Evolutionary conservation across 371 early-diverging fungal genomes (phyloP), one percentile per base, ranked within the genome.

Genomic region (Rhizomucor miehei): DNA sequence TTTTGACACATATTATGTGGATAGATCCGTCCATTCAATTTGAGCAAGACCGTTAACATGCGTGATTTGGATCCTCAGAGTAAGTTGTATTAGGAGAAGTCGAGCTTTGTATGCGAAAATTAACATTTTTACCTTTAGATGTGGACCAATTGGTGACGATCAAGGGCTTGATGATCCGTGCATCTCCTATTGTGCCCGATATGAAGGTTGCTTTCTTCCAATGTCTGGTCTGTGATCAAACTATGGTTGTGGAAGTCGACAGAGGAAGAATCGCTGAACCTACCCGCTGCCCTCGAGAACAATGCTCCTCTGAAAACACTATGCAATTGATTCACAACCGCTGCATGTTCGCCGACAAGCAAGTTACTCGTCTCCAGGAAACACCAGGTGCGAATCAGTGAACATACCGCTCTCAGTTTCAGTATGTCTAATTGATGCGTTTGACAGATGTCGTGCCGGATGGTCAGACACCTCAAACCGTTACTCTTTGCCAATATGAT

Each of bases 401-500:
- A 39, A 16, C 19, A 16, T 20, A 44, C 23, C 10, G 44, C 41
- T 12, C 41, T 48, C 21, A 17, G 29, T 29, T 29, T 29, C 8
- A 3, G 29, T 8, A 8, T 29, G 3, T 5, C 54, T 13, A 44
- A 39, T 44, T 24, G 23, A 38, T 45, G 19, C 8, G 36, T 51
- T 20, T 39, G 53, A 8, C 56, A 89, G 99, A 99, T 70, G 80
- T 86, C 38, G 93, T 98, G 19, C 99, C 99, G 20, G 99, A 99
- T 69, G 99, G 99, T 21, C 96, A 99, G 66, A 99, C 99, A 2
- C 99, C 99, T 19, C 95, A 98, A 69, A 91, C 99, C 1, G 92
- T 99, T 16, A 87, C 99, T 0, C 61, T 99, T 63, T 89, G 92
- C 48, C 60, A 91, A 50, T 95, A 95, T 65, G 97, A 97, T 60